Conservation (phyloP, 148 eudicot genomes). For the Heliamphora exappendiculata region DNA sequence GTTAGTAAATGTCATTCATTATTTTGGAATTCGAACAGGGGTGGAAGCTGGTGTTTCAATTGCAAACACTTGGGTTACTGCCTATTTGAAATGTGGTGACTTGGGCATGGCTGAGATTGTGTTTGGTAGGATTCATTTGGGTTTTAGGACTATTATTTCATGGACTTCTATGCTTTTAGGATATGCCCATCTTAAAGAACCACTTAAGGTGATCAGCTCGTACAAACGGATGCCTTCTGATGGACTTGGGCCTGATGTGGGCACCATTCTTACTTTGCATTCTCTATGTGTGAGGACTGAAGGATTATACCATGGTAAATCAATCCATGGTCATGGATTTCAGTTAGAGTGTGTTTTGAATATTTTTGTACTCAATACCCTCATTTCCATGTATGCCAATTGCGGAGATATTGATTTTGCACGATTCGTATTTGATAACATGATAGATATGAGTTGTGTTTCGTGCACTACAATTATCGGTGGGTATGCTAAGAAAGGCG, state of each 20-base stretch:
- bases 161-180: constrained; percentile 59
- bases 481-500: constrained; percentile 45
- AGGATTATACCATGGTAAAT: constrained; percentile 34
- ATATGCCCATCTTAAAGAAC: constrained; percentile 25
- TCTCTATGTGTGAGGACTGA: constrained; percentile 33
- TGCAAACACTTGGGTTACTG: constrained; percentile 57
- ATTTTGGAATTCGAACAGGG: constrained; percentile 38
- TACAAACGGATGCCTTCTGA: constrained; percentile 28
- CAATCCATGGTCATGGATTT: constrained; percentile 49
- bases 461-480: constrained; percentile 66
- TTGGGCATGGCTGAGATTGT: constrained; percentile 37
- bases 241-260: constrained; percentile 43
- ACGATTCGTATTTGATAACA: constrained; percentile 31
- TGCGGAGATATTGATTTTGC: constrained; percentile 42
- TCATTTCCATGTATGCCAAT: constrained; percentile 60
- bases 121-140: constrained; percentile 28
- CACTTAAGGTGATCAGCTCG: constrained; percentile 15
- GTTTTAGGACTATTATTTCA: constrained; percentile 39
- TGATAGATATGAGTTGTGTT: constrained; percentile 43
- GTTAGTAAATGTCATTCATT: constrained; percentile 38
- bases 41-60: constrained; percentile 37
- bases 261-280: constrained; percentile 54
- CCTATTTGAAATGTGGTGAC: constrained; percentile 51
- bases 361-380: constrained; percentile 39
- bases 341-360: constrained; percentile 37